Percentiles rank a stretch among this genome's conserved stretches.
Evolutionary conservation across 495 filamentous ascomycete species (phyloP).

Genomic region (Trichoderma reesei): DNA sequence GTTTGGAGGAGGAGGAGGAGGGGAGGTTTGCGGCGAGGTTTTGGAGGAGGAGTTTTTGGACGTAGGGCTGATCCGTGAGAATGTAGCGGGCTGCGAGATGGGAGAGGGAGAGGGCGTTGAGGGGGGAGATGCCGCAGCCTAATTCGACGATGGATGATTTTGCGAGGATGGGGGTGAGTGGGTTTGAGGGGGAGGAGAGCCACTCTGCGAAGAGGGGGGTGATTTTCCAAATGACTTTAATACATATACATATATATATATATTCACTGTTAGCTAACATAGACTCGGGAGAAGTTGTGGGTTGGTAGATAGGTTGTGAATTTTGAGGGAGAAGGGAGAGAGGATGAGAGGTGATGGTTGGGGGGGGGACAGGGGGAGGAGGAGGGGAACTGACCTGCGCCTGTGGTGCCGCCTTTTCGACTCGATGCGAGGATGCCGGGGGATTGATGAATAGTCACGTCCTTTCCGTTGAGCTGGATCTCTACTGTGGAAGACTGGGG

Average conservation of each 20-base stretch:
- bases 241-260: background rate
- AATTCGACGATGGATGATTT: conserved; percentile 63
- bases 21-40: conserved; percentile 61
- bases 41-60: conserved; percentile 57
- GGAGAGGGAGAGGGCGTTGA: conserved; percentile 58
- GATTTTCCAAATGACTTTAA: conserved; percentile 91
- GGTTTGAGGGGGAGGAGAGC: conserved; percentile 48
- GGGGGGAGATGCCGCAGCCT: conserved; percentile 74
- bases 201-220: conserved; percentile 79
- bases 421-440: conserved; percentile 70
- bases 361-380: conserved; percentile 6
- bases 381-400: conserved; percentile 54
- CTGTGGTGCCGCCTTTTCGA: conserved; percentile 77
- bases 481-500: conserved; percentile 54
- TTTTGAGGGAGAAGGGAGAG: too few relatives aligned
- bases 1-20: conserved; percentile 26
- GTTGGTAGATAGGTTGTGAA: too few relatives aligned
- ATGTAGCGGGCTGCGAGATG: conserved; percentile 56
- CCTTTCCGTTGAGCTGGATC: conserved; percentile 54
- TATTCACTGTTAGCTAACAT: background rate
- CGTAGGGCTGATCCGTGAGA: conserved; percentile 84
- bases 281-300: too few relatives aligned
- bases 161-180: conserved; percentile 43
- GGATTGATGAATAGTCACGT: conserved; percentile 77
- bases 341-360: too few relatives aligned